Percentiles rank a stretch among this genome's conserved stretches.
Evolutionary conservation across 495 filamentous ascomycete species (phyloP).

Genomic region (Penicillium canescens): DNA sequence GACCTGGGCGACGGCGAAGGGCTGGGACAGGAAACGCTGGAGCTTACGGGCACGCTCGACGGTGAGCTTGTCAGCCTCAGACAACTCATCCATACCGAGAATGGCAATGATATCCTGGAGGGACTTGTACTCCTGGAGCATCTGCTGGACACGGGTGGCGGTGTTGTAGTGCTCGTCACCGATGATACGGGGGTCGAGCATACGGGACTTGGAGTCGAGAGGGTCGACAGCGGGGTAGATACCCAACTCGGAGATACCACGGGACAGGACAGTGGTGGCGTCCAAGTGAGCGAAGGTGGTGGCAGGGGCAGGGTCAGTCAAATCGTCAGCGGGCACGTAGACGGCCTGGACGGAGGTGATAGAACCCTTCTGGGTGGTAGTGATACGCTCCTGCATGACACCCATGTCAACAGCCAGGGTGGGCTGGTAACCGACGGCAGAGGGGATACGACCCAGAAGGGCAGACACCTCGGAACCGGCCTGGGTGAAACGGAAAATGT

Average conservation of each 20-base stretch:
- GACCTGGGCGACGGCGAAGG: conserved; percentile 97
- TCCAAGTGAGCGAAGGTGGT: conserved; percentile 99
- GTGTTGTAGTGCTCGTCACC: conserved; percentile 97
- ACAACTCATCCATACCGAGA: conserved; percentile 99
- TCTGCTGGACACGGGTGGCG: conserved; percentile 93
- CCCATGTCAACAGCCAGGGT: conserved; percentile 99
- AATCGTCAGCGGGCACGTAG: conserved; percentile 99
- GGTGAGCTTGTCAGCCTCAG: conserved; percentile 97
- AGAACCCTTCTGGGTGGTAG: conserved; percentile 98
- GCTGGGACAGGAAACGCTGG: conserved; percentile 98
- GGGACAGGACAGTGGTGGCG: conserved; percentile 99
- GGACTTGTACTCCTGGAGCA: conserved; percentile 99
- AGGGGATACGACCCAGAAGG: conserved; percentile 98
- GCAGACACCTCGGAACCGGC: conserved; percentile 99
- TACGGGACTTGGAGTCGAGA: conserved; percentile 98
- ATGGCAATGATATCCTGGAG: conserved; percentile 99
- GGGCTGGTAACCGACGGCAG: conserved; percentile 99
- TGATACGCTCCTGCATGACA: conserved; percentile 99
- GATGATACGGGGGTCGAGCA: conserved; percentile 98
- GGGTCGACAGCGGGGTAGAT: conserved; percentile 99
- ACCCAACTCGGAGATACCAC: conserved; percentile 99
- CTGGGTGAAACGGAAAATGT: conserved; percentile 99
- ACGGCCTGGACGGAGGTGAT: conserved; percentile 99
- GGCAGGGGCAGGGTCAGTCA: conserved; percentile 99
- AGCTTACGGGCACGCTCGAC: conserved; percentile 99